phyloP scores from a whole-genome alignment of 352 stramenopile species.

The Globisporangium spiculum region DNA sequence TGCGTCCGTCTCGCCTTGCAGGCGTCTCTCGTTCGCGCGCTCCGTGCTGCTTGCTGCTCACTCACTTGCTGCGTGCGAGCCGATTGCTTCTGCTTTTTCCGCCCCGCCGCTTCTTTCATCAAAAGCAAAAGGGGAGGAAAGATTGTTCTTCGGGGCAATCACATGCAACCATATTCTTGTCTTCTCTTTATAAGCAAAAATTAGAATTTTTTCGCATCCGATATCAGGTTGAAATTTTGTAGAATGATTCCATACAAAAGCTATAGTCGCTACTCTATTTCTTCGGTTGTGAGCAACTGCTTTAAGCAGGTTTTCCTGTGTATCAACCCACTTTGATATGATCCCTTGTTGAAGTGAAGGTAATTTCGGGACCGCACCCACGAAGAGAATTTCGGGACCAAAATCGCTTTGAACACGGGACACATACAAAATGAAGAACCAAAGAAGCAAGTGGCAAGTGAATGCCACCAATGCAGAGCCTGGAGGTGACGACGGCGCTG shows the following conservation, averaged over 20 bases:
- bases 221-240: neutral
- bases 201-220: neutral
- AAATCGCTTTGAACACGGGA: neutral
- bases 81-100: constrained; percentile 8
- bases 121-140: neutral
- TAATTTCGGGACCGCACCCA: neutral
- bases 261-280: too few relatives aligned
- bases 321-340: too few relatives aligned
- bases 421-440: neutral
- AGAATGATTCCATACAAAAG: neutral
- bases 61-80: constrained; percentile 1
- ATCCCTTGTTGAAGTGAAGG: too few relatives aligned
- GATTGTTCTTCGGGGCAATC: constrained; percentile 7
- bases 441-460: neutral
- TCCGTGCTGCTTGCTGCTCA: neutral
- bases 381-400: neutral
- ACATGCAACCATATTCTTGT: neutral
- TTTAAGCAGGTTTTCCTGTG: too few relatives aligned
- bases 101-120: constrained; percentile 4
- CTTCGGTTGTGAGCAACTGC: too few relatives aligned
- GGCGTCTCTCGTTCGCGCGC: constrained; percentile 3
- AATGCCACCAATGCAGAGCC: constrained; percentile 34
- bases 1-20: neutral
- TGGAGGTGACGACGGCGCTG: constrained; percentile 61
- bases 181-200: neutral